These are phyloP conservation scores for Colletotrichum endophyticum DNA, from an alignment of 2,329 filamentous ascomycete genomes.

Conservation along the genomic window DNA sequence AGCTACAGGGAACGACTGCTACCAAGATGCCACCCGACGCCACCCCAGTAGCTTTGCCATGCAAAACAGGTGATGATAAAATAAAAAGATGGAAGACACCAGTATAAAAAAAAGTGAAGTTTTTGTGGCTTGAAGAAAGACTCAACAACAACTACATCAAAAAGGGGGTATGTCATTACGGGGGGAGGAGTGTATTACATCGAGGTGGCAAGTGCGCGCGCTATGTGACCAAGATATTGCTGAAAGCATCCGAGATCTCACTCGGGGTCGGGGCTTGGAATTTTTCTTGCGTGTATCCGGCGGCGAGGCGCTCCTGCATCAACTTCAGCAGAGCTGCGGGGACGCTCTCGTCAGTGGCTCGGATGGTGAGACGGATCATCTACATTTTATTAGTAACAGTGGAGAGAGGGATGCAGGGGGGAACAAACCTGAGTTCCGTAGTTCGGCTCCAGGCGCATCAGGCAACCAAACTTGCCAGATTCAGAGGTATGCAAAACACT, in stretches of 20 bases:
- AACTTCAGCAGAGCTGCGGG: slow-evolving; percentile 79
- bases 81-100: not conserved
- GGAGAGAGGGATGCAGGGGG: not conserved
- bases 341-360: slow-evolving; percentile 90
- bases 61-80: not conserved
- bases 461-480: slow-evolving; percentile 90
- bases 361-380: slow-evolving; percentile 95
- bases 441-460: slow-evolving; percentile 94
- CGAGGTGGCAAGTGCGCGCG: not conserved
- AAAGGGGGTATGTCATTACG: slow-evolving; percentile 15
- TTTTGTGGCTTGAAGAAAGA: not conserved
- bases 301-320: slow-evolving; percentile 83
- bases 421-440: slow-evolving; percentile 78
- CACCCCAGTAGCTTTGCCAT: slow-evolving; percentile 11
- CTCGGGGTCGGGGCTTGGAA: slow-evolving; percentile 45
- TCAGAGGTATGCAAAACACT: slow-evolving; percentile 83
- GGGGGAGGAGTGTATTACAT: not conserved
- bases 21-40: slow-evolving; percentile 14
- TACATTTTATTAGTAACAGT: slow-evolving; percentile 42
- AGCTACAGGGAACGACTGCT: slow-evolving; percentile 7
- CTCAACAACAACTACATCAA: not conserved
- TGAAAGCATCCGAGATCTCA: slow-evolving; percentile 61
- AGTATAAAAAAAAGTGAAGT: not conserved
- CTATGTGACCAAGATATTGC: slow-evolving; percentile 57
- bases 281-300: slow-evolving; percentile 51